phyloP scores from a whole-genome alignment of 345 rosid species.

The Trapa incisa region DNA sequence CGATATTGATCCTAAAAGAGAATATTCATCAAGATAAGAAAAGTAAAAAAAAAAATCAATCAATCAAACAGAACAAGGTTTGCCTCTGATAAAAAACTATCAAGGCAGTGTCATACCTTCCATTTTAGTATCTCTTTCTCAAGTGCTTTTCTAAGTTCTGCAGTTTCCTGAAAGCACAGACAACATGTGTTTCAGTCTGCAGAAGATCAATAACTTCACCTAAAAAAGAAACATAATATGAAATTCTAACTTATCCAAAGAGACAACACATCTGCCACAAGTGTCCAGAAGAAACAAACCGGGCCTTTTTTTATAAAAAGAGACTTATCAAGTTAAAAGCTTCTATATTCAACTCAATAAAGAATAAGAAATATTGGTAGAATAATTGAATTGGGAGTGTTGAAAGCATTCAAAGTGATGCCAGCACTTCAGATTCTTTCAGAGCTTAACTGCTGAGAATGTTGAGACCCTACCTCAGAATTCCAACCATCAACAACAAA shows the following conservation, averaged over 20 bases:
- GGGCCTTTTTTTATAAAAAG: too few species aligned
- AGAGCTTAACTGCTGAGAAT: neutral
- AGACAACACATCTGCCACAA: neutral
- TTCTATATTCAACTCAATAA: neutral
- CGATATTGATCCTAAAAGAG: slow-evolving; percentile 43
- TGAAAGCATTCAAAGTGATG: neutral
- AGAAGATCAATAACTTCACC: neutral
- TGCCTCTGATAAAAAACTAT: neutral
- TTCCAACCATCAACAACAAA: slow-evolving; percentile 97
- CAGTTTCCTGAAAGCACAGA: slow-evolving; percentile 43
- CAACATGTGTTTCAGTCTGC: neutral
- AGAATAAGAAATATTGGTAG: neutral
- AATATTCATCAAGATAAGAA: neutral
- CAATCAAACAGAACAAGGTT: neutral
- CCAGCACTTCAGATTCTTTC: neutral
- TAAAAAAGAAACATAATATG: neutral
- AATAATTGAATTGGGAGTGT: neutral
- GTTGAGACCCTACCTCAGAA: slow-evolving; percentile 43
- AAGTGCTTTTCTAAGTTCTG: slow-evolving; percentile 54
- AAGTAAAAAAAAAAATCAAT: neutral
- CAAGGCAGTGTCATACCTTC: slow-evolving; percentile 31
- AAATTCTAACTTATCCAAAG: neutral
- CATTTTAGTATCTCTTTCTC: slow-evolving; percentile 57
- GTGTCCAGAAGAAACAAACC: neutral
- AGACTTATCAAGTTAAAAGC: neutral